Percentiles rank a stretch among this genome's conserved stretches.
Evolutionary conservation across 352 stramenopile species (phyloP).

Genomic region (Phytophthora fragariae): DNA sequence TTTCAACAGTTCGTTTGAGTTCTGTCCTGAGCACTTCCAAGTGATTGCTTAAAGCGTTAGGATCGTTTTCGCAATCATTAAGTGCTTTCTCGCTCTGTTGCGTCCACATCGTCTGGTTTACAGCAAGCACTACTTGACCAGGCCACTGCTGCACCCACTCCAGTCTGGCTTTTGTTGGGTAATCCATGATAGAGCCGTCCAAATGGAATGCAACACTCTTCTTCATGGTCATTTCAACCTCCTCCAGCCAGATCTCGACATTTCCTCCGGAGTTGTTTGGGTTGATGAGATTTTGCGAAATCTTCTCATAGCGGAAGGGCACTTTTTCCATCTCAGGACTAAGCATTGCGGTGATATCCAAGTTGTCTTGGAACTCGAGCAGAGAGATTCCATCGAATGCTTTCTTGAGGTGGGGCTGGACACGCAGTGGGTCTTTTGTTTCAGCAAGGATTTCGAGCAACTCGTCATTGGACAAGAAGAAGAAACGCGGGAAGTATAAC

Average conservation of each 20-base stretch:
- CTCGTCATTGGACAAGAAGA: slow-evolving; percentile 94
- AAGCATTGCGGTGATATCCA: slow-evolving; percentile 94
- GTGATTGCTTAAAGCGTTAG: slow-evolving; percentile 64
- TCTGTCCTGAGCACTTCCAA: slow-evolving; percentile 77
- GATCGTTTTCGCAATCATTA: slow-evolving; percentile 39
- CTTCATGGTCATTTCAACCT: slow-evolving; percentile 89
- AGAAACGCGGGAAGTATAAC: slow-evolving; percentile 92
- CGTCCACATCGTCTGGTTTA: slow-evolving; percentile 95
- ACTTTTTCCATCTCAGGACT: slow-evolving; percentile 90
- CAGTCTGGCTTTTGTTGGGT: slow-evolving; percentile 86
- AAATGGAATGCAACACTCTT: slow-evolving; percentile 85
- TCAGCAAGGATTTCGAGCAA: slow-evolving; percentile 93
- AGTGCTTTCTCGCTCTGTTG: slow-evolving; percentile 82
- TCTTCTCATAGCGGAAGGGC: slow-evolving; percentile 88
- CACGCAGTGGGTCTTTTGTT: slow-evolving; percentile 93
- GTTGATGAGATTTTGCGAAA: slow-evolving; percentile 92
- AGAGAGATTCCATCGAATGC: slow-evolving; percentile 93
- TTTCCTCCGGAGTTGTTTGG: slow-evolving; percentile 94
- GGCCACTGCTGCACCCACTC: slow-evolving; percentile 94
- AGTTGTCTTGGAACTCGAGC: slow-evolving; percentile 93
- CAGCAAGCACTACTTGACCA: slow-evolving; percentile 92
- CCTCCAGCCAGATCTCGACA: slow-evolving; percentile 91
- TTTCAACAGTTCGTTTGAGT: slow-evolving; percentile 90
- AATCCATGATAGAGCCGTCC: slow-evolving; percentile 88
- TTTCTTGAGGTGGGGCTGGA: slow-evolving; percentile 96